Conservation (phyloP, 1,284 basidiomycete species). For the Moniliella sp. region DNA sequence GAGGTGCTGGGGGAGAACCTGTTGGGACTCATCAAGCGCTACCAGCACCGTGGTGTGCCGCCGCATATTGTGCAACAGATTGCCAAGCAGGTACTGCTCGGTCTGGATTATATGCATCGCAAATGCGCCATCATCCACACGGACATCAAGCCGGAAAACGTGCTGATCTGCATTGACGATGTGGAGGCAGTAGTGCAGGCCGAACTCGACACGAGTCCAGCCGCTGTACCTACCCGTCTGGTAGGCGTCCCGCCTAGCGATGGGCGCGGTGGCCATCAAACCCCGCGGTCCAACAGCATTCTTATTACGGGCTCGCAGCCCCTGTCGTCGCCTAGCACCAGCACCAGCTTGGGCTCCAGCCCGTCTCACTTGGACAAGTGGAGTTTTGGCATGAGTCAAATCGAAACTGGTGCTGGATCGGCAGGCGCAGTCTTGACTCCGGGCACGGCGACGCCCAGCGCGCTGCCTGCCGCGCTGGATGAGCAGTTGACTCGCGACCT, state of each 20-base stretch:
- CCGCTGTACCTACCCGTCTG: conserved; percentile 46
- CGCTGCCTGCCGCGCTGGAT: too few species aligned
- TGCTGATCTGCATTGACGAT: conserved; percentile 69
- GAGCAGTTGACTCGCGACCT: too few species aligned
- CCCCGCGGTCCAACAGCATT: too few species aligned
- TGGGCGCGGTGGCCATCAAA: conserved; percentile 81
- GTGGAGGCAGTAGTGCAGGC: conserved; percentile 69
- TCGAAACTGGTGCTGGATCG: too few species aligned
- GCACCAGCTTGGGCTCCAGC: conserved; percentile 50
- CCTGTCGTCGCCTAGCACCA: conserved; percentile 54
- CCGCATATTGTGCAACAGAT: conserved; percentile 75
- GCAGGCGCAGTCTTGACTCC: too few species aligned
- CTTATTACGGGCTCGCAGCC: too few species aligned
- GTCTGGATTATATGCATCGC: conserved; percentile 81
- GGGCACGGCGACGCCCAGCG: too few species aligned
- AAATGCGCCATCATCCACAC: conserved; percentile 60
- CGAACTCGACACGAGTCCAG: conserved; percentile 47
- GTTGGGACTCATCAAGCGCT: conserved; percentile 75
- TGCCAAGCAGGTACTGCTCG: conserved; percentile 73
- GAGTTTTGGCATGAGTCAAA: conserved; percentile 68
- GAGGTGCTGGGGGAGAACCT: conserved; percentile 87
- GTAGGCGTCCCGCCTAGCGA: conserved; percentile 77
- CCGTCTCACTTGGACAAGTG: conserved; percentile 74
- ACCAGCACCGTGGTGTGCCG: conserved; percentile 76
- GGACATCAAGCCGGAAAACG: conserved; percentile 86